Conservation (phyloP, 768 basidiomycete genomes). For the Leccinellum albellum region DNA sequence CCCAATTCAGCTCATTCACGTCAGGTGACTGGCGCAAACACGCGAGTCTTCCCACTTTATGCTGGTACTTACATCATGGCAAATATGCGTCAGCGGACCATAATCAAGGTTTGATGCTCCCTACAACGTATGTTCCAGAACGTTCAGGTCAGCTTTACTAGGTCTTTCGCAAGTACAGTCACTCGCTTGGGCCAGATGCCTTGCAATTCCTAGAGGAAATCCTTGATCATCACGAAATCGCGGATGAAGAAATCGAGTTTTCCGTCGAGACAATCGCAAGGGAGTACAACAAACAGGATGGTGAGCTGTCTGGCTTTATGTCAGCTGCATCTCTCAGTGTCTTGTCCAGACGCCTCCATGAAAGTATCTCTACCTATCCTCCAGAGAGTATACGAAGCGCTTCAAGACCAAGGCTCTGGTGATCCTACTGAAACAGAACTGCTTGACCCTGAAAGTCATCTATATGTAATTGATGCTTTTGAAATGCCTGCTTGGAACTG, state of each 20-base stretch:
- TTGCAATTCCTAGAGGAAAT: constrained; percentile 69
- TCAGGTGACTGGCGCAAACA: constrained; percentile 8
- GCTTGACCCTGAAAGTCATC: constrained; percentile 76
- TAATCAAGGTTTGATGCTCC: constrained; percentile 38
- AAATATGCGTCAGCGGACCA: constrained; percentile 36
- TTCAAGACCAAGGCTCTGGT: constrained; percentile 61
- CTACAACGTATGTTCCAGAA: not conserved
- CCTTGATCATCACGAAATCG: constrained; percentile 66
- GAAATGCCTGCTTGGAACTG: constrained; percentile 96
- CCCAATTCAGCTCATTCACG: constrained; percentile 9
- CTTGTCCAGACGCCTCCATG: constrained; percentile 67
- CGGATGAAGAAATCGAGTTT: constrained; percentile 63
- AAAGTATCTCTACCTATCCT: constrained; percentile 71
- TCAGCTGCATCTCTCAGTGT: not conserved
- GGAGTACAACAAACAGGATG: constrained; percentile 89
- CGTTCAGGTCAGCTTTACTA: constrained; percentile 25
- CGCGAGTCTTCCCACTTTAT: not conserved
- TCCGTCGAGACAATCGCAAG: constrained; percentile 79
- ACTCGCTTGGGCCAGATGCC: constrained; percentile 79
- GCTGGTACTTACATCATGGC: constrained; percentile 28
- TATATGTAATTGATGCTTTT: constrained; percentile 84
- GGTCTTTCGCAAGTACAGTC: constrained; percentile 87
- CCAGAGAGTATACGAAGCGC: constrained; percentile 66
- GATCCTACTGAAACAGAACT: constrained; percentile 51
- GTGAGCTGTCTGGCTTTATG: constrained; percentile 33